These are phyloP conservation scores for Aureobasidium melanogenum DNA, from an alignment of 2,329 filamentous ascomycete genomes.

Conservation along the genomic window DNA sequence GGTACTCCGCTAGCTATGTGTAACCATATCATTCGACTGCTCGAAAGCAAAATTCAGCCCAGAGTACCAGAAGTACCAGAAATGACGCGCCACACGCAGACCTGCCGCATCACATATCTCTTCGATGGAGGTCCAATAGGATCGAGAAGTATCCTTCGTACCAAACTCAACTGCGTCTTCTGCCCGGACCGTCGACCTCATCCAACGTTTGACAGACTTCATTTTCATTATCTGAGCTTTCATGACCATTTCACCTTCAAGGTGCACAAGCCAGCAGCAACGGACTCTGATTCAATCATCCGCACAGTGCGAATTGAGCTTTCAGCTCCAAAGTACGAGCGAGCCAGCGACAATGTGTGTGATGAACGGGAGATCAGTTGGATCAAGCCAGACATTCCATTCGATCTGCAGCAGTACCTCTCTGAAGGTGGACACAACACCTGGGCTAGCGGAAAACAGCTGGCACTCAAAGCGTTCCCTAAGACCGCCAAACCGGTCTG, in stretches of 20 bases:
- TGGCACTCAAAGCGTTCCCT: neutral
- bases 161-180: slow-evolving; percentile 20
- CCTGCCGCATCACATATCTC: slow-evolving; percentile 11
- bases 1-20: slow-evolving; percentile 1
- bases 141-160: slow-evolving; percentile 4
- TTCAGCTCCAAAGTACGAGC: slow-evolving; percentile 16
- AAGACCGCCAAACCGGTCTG: neutral
- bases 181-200: slow-evolving; percentile 17
- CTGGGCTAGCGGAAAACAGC: neutral
- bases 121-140: slow-evolving; percentile 10
- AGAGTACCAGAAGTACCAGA: slow-evolving; percentile 17
- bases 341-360: slow-evolving; percentile 21
- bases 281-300: neutral
- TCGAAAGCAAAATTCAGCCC: slow-evolving; percentile 15
- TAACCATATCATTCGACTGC: neutral
- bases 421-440: slow-evolving; percentile 24
- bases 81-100: neutral
- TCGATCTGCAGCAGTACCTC: slow-evolving; percentile 28
- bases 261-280: slow-evolving; percentile 11
- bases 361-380: slow-evolving; percentile 24
- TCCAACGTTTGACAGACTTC: slow-evolving; percentile 22
- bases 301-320: slow-evolving; percentile 9
- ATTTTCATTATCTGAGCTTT: slow-evolving; percentile 26
- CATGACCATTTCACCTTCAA: slow-evolving; percentile 29
- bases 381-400: slow-evolving; percentile 26